Evolutionary conservation across 2,329 filamentous ascomycete species (phyloP), one percentile per base, ranked within the genome.

Genomic region (Aspergillus ochraceoroseus): DNA sequence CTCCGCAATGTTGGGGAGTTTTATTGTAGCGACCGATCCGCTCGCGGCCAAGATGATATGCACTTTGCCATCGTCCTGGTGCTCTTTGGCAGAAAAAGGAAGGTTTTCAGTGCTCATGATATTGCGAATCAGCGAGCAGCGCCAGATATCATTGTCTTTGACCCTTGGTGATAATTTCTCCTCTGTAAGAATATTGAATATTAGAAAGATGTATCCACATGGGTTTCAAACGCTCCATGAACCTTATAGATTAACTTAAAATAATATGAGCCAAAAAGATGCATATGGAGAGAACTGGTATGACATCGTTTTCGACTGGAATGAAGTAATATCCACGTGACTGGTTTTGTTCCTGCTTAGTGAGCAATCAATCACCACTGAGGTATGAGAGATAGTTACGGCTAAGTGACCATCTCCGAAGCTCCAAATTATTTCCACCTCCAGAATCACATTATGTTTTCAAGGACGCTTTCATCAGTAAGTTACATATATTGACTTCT

Each of bases 21-120:
- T 95, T 57, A 95, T 94, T 5, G 85, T 87, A 9, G 89, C 89
- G n/a, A 94, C 87, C 1, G 84, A 83, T 33, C 83, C 83, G 20
- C 75, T 81, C 26, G 79, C 78, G 25, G 77, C 79, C 28, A 87
- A 72, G 11, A 87, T 43, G 5, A 61, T 48, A 41, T 62, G 57
- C 2, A 46, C 45, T 26, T 57, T 61, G 20, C 44, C 46, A 23
- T 61, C 58, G 29, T 56, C 22, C 14, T 48, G 27, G 32, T 48
- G 32, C 8, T 52, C 22, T 34, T 53, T 41, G 2, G 48, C 53
- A 11, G 43, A 44, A 28, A 55, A 55, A 0, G 40, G 26, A 11
- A 23, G 11, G n/a, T 12, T 15, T n/a, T 28, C 15, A 18, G 18
- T 9, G 11, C 38, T 28, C 46, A 48, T 46, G 14, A 7, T 12